Percentiles rank a stretch among this genome's conserved stretches.
phyloP scores from a whole-genome alignment of 257 asterid genomes.

The Pogostemon cablin region DNA sequence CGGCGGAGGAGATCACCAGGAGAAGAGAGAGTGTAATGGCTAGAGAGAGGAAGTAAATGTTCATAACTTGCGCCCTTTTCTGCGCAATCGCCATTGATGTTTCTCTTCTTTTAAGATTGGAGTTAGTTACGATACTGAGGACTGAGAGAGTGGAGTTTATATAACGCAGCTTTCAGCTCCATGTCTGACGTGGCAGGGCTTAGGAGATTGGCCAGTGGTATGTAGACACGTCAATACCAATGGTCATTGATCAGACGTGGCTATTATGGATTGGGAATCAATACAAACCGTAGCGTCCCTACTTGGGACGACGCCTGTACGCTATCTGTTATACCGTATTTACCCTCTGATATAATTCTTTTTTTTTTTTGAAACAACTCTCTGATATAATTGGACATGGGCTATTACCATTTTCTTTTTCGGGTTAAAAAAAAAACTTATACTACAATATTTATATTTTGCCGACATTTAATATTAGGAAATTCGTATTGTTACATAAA shows the following conservation, averaged over 20 bases:
- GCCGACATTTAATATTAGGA: no score
- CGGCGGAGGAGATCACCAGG: constrained; percentile 56
- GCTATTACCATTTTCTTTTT: no score
- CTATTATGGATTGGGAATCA: constrained; percentile 40
- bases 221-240: background rate
- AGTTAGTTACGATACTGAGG: background rate
- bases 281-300: background rate
- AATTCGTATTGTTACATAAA: no score
- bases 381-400: no score
- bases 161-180: constrained; percentile 15
- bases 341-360: background rate
- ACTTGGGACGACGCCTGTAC: constrained; percentile 4
- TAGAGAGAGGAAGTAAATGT: constrained; percentile 50
- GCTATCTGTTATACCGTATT: background rate
- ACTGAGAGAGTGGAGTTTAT: constrained; percentile 17
- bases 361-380: no score
- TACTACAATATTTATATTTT: no score
- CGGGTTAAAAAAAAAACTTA: no score
- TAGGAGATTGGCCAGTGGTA: constrained; percentile 21
- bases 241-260: constrained; percentile 55
- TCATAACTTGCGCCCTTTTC: constrained; percentile 38
- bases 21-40: constrained; percentile 51
- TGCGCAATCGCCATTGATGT: constrained; percentile 56
- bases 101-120: background rate
- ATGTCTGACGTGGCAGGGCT: constrained; percentile 39